phyloP scores from a whole-genome alignment of 495 filamentous ascomycete species.

The Annulohypoxylon bovei region DNA sequence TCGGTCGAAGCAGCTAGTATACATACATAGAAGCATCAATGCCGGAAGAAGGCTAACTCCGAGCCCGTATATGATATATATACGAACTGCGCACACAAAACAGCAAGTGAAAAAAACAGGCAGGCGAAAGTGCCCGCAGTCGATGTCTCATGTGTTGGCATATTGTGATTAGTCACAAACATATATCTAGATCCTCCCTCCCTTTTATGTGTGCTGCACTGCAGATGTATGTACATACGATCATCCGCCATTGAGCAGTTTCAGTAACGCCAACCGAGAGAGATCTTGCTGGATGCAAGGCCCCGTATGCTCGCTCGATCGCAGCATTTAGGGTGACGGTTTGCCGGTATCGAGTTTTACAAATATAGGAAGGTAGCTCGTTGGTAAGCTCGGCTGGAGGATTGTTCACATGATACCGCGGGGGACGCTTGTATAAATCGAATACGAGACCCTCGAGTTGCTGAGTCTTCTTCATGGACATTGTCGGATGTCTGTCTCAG shows the following conservation, averaged over 20 bases:
- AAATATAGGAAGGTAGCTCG: neutral
- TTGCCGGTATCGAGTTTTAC: constrained; percentile 1
- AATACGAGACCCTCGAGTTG: constrained; percentile 14
- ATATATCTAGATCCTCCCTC: constrained; percentile 20
- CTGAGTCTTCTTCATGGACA: neutral
- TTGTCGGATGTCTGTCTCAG: neutral
- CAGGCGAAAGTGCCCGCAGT: neutral
- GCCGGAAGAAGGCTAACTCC: neutral
- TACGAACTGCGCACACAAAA: neutral
- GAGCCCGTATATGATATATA: neutral
- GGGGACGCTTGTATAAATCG: neutral
- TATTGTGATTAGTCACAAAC: constrained; percentile 23
- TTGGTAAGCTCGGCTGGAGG: neutral
- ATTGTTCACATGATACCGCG: constrained; percentile 4
- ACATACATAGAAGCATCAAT: too few species aligned
- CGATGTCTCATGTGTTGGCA: constrained; percentile 36
- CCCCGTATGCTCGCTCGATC: constrained; percentile 11
- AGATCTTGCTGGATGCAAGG: constrained; percentile 14
- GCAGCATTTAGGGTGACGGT: neutral
- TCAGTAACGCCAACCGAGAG: neutral
- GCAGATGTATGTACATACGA: too few species aligned
- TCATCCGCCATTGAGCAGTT: constrained; percentile 15
- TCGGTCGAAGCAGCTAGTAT: neutral
- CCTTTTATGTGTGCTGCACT: neutral
- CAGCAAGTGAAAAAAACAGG: neutral